phyloP scores from a whole-genome alignment of 352 stramenopile species.

The Halophytophthora batemanensis region DNA sequence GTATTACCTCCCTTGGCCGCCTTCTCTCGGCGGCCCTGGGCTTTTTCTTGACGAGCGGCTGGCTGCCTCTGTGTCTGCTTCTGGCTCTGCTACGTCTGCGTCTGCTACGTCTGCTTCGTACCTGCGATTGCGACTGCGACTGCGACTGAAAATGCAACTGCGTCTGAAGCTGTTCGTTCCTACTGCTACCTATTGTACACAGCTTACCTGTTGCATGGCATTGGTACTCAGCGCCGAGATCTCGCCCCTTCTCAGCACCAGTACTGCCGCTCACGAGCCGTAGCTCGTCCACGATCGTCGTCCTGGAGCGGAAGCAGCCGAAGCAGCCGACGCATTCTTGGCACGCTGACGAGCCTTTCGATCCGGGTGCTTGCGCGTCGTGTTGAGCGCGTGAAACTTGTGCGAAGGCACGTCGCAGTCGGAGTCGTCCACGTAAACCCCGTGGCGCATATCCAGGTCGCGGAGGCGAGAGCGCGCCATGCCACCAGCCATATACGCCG shows the following conservation, averaged over 20 bases:
- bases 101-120: no score
- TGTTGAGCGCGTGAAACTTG: constrained; percentile 36
- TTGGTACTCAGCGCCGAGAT: background rate
- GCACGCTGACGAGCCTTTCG: constrained; percentile 36
- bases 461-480: constrained; percentile 30
- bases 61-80: no score
- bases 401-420: constrained; percentile 31
- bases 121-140: no score
- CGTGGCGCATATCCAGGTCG: constrained; percentile 29
- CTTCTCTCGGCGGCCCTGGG: no score
- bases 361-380: constrained; percentile 41
- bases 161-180: constrained; percentile 1
- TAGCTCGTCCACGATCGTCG: background rate
- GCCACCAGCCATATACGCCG: background rate
- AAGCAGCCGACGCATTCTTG: constrained; percentile 22
- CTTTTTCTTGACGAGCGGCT: no score
- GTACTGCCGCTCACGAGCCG: no score
- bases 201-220: constrained; percentile 20
- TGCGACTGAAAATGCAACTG: no score
- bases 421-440: constrained; percentile 35
- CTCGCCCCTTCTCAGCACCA: constrained; percentile 1
- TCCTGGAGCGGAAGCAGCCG: background rate
- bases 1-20: no score
- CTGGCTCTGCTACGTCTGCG: no score
- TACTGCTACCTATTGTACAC: constrained; percentile 29